phyloP scores from a whole-genome alignment of 495 filamentous ascomycete genomes.

The Aspergillus sparsus region DNA sequence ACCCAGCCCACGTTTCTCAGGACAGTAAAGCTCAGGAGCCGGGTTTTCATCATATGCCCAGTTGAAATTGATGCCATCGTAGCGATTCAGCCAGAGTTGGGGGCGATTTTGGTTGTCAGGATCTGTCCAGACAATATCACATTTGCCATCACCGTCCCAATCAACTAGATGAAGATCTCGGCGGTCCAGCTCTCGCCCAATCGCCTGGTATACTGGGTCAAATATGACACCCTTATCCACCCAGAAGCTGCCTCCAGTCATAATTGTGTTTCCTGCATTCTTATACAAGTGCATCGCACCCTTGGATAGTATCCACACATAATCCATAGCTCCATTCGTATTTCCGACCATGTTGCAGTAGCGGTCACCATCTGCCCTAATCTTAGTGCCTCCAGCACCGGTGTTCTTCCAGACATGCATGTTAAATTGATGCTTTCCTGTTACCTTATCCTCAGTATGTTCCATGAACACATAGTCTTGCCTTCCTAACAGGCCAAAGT shows the following conservation, averaged over 20 bases:
- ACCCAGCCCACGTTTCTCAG: not conserved
- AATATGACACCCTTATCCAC: conserved; percentile 2
- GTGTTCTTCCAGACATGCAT: conserved; percentile 11
- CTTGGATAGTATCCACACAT: conserved; percentile 10
- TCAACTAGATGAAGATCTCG: not conserved
- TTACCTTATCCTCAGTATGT: not conserved
- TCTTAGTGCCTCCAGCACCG: conserved; percentile 3
- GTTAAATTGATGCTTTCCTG: not conserved
- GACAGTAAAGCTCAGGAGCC: not conserved
- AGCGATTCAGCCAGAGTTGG: not conserved
- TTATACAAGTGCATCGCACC: conserved; percentile 5
- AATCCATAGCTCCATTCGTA: conserved; percentile 2
- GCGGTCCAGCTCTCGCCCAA: not conserved
- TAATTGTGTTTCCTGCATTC: not conserved
- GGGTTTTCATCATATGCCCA: not conserved
- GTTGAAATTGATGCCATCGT: not conserved
- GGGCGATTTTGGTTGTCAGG: not conserved
- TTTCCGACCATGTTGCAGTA: conserved; percentile 17
- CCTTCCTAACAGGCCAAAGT: not conserved
- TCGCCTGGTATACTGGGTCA: conserved; percentile 4
- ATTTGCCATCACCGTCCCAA: not conserved
- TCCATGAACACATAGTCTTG: conserved; percentile 8
- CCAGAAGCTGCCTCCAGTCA: not conserved
- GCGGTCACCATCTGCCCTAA: conserved; percentile 10
- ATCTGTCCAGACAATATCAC: not conserved